Percentiles rank a stretch among this genome's conserved stretches.
phyloP scores from a whole-genome alignment of 2,329 filamentous ascomycete species.

The Apiospora pterosperma region DNA sequence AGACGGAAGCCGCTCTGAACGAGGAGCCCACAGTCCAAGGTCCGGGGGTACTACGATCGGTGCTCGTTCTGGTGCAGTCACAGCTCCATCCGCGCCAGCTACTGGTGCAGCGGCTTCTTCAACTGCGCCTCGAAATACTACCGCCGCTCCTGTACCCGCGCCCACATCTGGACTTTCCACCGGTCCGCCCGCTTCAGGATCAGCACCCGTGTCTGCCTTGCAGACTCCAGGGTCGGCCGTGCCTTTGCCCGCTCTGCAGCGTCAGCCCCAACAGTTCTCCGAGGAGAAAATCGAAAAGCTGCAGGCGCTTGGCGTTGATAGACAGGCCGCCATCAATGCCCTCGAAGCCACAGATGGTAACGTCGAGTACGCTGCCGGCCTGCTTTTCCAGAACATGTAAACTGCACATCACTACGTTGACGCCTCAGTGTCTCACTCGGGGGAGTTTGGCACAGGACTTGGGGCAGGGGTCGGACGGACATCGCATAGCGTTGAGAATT shows the following conservation, averaged over 20 bases:
- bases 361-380: constrained; percentile 80
- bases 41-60: constrained; percentile 86
- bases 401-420: neutral
- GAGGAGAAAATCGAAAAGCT: constrained; percentile 73
- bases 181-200: constrained; percentile 17
- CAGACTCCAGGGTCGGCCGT: constrained; percentile 21
- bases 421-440: neutral
- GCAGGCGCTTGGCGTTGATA: constrained; percentile 71
- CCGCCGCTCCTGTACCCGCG: constrained; percentile 13
- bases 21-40: constrained; percentile 83
- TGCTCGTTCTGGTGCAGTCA: constrained; percentile 74
- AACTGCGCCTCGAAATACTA: constrained; percentile 17
- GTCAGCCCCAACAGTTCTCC: constrained; percentile 34
- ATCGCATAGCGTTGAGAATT: constrained; percentile 3
- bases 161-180: constrained; percentile 7
- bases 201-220: constrained; percentile 23
- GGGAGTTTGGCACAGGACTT: neutral
- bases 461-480: neutral
- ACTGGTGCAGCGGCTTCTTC: constrained; percentile 20
- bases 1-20: constrained; percentile 66
- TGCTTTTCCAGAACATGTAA: constrained; percentile 59
- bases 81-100: constrained; percentile 39
- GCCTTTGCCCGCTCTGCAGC: constrained; percentile 14
- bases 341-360: constrained; percentile 82
- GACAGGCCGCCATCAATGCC: constrained; percentile 73